Conservation (phyloP, 106 monocot species). For the Vanilla planifolia region DNA sequence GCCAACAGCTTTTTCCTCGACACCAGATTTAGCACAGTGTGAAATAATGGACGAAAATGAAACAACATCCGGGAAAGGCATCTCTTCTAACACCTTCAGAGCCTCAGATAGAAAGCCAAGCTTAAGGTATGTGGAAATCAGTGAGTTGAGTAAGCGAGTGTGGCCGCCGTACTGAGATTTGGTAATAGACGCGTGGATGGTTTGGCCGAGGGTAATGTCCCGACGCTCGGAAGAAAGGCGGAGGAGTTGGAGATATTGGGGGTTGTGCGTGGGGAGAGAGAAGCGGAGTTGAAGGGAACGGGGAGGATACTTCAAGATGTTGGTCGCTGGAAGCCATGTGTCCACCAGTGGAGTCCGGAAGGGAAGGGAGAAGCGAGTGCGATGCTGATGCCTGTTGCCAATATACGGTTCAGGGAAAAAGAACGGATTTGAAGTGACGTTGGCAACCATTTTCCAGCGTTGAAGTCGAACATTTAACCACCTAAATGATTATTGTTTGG, state of each 20-base stretch:
- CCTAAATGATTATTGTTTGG: too few species aligned
- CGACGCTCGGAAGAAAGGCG: slow-evolving; percentile 30
- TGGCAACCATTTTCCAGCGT: too few species aligned
- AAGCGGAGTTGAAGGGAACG: background rate
- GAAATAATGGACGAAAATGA: slow-evolving; percentile 62
- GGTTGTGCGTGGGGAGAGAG: background rate
- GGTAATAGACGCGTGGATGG: slow-evolving; percentile 36
- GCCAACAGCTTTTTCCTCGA: slow-evolving; percentile 6
- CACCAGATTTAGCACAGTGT: slow-evolving; percentile 39
- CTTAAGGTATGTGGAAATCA: slow-evolving; percentile 48
- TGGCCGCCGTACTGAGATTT: slow-evolving; percentile 19
- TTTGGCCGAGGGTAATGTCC: slow-evolving; percentile 37
- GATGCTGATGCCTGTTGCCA: background rate
- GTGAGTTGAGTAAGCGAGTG: slow-evolving; percentile 33
- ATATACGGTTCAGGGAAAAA: background rate
- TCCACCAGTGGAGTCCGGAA: background rate
- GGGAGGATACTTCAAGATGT: background rate
- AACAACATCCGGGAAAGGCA: slow-evolving; percentile 44
- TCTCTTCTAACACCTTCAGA: slow-evolving; percentile 41
- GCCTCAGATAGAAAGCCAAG: slow-evolving; percentile 41
- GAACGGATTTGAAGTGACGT: background rate
- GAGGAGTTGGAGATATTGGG: slow-evolving; percentile 22
- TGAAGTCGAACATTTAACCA: too few species aligned
- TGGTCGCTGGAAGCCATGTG: slow-evolving; percentile 4
- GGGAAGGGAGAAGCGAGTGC: background rate